Evolutionary conservation across 1,284 basidiomycete genomes (phyloP), one percentile per base, ranked within the genome.

Genomic region (Microbotryum silenes-acaulis): DNA sequence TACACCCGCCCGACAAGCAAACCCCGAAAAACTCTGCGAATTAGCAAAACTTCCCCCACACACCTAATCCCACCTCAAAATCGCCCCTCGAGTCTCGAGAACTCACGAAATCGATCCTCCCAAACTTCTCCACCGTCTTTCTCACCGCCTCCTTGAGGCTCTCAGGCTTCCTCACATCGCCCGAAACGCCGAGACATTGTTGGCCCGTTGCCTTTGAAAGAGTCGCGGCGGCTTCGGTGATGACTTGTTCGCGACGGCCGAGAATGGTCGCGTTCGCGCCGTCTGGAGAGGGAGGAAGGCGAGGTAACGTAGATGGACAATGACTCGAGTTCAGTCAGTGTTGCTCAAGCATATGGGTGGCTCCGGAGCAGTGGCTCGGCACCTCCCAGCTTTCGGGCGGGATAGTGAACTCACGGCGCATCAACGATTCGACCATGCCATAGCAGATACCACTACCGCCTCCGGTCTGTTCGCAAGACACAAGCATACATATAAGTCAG

Each of bases 371-470:
- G 57, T 47, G 47, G 14, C 37, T 18, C 65, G 18, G 68, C 63
- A 55, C 54, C 51, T 91, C 66, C n/a, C 2, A 16, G 44, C 6
- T 18, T 25, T 46, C 51, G 9, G 4, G 23, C 56, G 20, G 16
- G 29, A 1, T 21, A 18, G 31, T 6, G 18, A 37, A 50, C 60
- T 44, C 91, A 74, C 91, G 90, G 29, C 81, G 79, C 89, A 97
- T 91, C 84, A 93, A 79, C 33, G 85, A 82, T 73, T 89, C 83
- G 46, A 86, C 88, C 85, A 97, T 92, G 56, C 79, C 83, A 70
- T 88, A 87, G 77, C 93, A 92, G 77, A 98, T 97, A 14, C 63
- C 63, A 16, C 47, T 52, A 1, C 63, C 66, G 10, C 66, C 66
- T 23, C 66, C 66, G 2, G 66, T 67, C 64, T 65, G 51, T 18